Evolutionary conservation across 768 basidiomycete species (phyloP), one percentile per base, ranked within the genome.

Genomic region (Chlorophyllum brunneum): DNA sequence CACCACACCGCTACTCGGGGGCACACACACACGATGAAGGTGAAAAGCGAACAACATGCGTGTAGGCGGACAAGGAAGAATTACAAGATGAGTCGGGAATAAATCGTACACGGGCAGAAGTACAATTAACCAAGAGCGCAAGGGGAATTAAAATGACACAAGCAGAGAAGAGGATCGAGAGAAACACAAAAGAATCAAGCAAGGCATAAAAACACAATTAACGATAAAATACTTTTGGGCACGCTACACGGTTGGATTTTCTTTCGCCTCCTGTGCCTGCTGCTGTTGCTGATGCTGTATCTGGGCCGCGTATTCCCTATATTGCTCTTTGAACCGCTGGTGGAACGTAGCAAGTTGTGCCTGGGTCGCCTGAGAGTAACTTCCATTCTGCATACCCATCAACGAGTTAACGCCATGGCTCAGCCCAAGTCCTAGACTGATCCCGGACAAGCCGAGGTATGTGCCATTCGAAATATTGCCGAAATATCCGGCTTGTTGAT

Each of bases 21-120:
- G 20, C 22, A 24, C 34, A 26, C 30, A 45, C 8, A 29, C 16
- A 24, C 16, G 11, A 54, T 27, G 26, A 29, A 13, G 29, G 24
- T 15, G n/a, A 54, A 22, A 16, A 44, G 23, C 38, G 38, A 39
- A 23, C 51, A n/a, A 44, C 8, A 18, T 7, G 9, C 4, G 26
- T 30, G 22, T 18, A 18, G 29, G 16, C 13, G 38, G n/a, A 24
- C 30, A 29, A 20, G 20, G 9, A 24, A 39, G 30, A 47, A 48
- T 48, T 54, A 54, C 34, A 30, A 30, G 30, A 48, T 40, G 36
- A 30, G 38, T 15, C 41, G 47, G 42, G 38, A 38, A 36, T 31
- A 54, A 36, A 48, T 50, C 30, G 48, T 50, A 54, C 47, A 48
- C n/a, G n/a, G n/a, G n/a, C n/a, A n/a, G n/a, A n/a, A n/a, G n/a